Evolutionary conservation across 2,329 filamentous ascomycete genomes (phyloP), one percentile per base, ranked within the genome.

Genomic region (Canariomyces notabilis): DNA sequence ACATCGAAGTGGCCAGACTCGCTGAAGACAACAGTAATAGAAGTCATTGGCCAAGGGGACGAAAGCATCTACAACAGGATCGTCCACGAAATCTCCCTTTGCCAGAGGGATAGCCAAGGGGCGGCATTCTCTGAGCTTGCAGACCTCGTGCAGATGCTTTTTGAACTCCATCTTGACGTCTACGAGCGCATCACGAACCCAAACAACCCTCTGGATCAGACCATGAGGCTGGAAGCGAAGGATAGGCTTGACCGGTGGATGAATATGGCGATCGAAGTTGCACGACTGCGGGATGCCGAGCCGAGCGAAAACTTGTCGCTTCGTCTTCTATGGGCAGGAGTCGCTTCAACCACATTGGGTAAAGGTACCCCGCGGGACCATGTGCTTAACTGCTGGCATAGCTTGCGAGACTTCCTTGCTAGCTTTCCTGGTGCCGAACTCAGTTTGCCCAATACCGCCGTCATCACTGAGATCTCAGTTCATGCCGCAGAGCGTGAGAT

Each of bases 401-500:
- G 76, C 29, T 63, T 82, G 14, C 72, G 76, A 14, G 75, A 79
- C 47, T 69, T 72, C 16, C 63, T 81, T 19, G 58, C 63, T 4
- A 64, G 69, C 2, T 67, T 68, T 26, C 60, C 66, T 2, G 57
- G 67, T 1, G 56, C 67, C 3, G 67, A 72, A 0, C 77, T 87
- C 11, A 70, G 75, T 26, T 71, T 97, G 0, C 79, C 84, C 4
- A 97, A 98, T 64, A 97, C 95, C 60, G 78, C 81, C 1, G 78
- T 90, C 16, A 95, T 98, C 83, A 81, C 89, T 0, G 87, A 93
- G 52, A 78, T 98, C 40, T 96, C 91, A 0, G 69, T 81, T 2
- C 76, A 78, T n/a, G 87, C 89, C 0, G 83, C 93, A 6, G 90
- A 97, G 52, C 83, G 89, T 44, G 91, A 98, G 62, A 85, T 96